phyloP scores from a whole-genome alignment of 2,329 filamentous ascomycete species.

The Periconia sp. region DNA sequence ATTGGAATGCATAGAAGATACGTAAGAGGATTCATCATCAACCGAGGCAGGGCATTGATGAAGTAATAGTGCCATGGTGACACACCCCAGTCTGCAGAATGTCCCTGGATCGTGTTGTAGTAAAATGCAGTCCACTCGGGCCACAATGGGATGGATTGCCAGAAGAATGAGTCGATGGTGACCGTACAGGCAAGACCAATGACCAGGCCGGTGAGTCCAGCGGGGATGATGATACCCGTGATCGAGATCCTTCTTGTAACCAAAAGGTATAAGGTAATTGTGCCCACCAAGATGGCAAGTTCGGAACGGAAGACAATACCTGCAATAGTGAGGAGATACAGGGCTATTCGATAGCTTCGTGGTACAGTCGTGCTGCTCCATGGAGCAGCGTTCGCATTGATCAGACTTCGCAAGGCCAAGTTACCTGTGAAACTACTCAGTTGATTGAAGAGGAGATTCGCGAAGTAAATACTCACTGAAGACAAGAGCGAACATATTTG shows the following conservation, averaged over 20 bases:
- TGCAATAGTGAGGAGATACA: constrained; percentile 79
- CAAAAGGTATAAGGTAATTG: constrained; percentile 70
- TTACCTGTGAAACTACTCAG: constrained; percentile 62
- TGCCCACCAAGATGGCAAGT: constrained; percentile 77
- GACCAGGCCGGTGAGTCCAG: constrained; percentile 69
- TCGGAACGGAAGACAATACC: constrained; percentile 90
- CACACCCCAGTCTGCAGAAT: constrained; percentile 85
- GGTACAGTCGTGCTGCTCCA: constrained; percentile 42
- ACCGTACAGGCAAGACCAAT: constrained; percentile 74
- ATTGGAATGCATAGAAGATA: constrained; percentile 59
- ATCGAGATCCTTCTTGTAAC: constrained; percentile 60
- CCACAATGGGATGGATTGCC: constrained; percentile 80
- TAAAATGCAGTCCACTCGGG: constrained; percentile 88
- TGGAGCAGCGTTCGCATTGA: constrained; percentile 53
- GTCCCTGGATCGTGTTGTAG: constrained; percentile 86
- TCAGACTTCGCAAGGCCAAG: constrained; percentile 62
- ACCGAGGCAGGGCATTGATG: constrained; percentile 76
- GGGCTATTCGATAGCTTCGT: constrained; percentile 65
- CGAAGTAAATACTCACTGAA: constrained; percentile 64
- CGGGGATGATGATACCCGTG: constrained; percentile 64
- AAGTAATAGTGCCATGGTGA: constrained; percentile 90
- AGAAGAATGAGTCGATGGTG: constrained; percentile 88
- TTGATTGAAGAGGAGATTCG: neutral
- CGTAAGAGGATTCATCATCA: constrained; percentile 80
- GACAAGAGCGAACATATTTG: constrained; percentile 95